Evolutionary conservation across 345 rosid genomes (phyloP), one percentile per base, ranked within the genome.

Genomic region (Lumnitzera littorea): DNA sequence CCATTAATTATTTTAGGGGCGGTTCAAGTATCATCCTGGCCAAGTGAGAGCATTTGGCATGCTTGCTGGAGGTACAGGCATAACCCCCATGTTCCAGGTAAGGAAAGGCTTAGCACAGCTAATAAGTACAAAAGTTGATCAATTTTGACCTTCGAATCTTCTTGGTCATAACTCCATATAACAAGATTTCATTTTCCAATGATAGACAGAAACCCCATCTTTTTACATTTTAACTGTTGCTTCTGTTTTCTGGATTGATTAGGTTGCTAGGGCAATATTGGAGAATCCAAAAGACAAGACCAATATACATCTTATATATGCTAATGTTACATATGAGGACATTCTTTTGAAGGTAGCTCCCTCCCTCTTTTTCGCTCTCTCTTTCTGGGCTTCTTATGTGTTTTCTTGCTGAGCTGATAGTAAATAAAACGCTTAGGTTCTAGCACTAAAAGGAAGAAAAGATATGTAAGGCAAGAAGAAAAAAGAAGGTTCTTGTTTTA

Each of bases 1-100:
- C 9, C 53, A 25, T 36, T 43, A 5, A 6, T 24, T 46, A 43
- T 61, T 58, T 11, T 70, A 86, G 89, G 92, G 89, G 2, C 89
- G 85, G 58, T 81, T 86, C 74, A 83, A 70, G 77, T 86, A 86
- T 70, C 79, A 79, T 58, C 76, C 84, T 60, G 81, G 82, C 65
- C 79, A 77, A 74, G 85, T 74, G 61, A 74, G 72, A 73, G 87
- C 84, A 15, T 81, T 79, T 49, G 92, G 92, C 53, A 86, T 81
- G 92, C 66, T 86, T 55, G 89, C 89, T 54, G 89, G 92, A 53
- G 92, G 87, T 51, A 69, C 92, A 53, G 92, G 92, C 56, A 83
- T 86, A 63, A 81, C 92, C 68, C 87, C 89, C 48, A 78, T 83
- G 92, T 86, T 79, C 66, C 92, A 83, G 76, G 85, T 81, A 69